A percentile compares a stretch with the other conserved stretches of the same genome.
Evolutionary conservation across 352 stramenopile species (phyloP).

Genomic region (Phytophthora sp.): DNA sequence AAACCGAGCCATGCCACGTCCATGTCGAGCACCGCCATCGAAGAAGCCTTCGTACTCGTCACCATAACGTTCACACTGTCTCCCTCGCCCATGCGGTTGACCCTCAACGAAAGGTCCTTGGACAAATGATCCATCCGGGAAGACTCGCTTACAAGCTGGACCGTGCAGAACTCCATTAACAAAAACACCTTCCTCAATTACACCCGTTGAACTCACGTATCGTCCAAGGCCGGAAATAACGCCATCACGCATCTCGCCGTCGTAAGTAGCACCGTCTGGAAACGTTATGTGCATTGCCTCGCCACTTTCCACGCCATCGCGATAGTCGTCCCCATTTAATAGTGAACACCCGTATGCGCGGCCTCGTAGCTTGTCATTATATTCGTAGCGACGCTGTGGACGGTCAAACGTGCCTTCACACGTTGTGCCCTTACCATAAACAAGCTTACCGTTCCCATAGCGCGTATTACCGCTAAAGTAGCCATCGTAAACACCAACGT

Average conservation of each 20-base stretch:
- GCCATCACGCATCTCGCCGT: conserved; percentile 70
- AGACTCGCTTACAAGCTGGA: conserved; percentile 46
- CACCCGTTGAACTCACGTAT: conserved; percentile 67
- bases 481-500: conserved; percentile 68
- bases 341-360: conserved; percentile 45
- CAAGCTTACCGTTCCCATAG: conserved; percentile 53
- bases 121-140: conserved; percentile 54
- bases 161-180: conserved; percentile 64
- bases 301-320: conserved; percentile 56
- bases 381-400: conserved; percentile 48
- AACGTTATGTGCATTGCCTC: conserved; percentile 56
- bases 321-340: conserved; percentile 58
- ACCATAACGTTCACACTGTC: conserved; percentile 45
- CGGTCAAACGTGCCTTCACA: conserved; percentile 55
- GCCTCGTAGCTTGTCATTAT: conserved; percentile 47
- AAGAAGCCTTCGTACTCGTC: conserved; percentile 74
- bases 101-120: conserved; percentile 57
- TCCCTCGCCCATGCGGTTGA: conserved; percentile 51
- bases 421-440: conserved; percentile 66
- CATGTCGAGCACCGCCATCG: conserved; percentile 52
- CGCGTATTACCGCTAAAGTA: conserved; percentile 54
- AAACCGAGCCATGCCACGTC: conserved; percentile 50
- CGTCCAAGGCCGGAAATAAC: conserved; percentile 56
- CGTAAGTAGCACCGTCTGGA: conserved; percentile 66
- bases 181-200: conserved; percentile 72